These are phyloP conservation scores for Conticribra weissflogii DNA, from an alignment of 108 stramenopile species.

Conservation along the genomic window DNA sequence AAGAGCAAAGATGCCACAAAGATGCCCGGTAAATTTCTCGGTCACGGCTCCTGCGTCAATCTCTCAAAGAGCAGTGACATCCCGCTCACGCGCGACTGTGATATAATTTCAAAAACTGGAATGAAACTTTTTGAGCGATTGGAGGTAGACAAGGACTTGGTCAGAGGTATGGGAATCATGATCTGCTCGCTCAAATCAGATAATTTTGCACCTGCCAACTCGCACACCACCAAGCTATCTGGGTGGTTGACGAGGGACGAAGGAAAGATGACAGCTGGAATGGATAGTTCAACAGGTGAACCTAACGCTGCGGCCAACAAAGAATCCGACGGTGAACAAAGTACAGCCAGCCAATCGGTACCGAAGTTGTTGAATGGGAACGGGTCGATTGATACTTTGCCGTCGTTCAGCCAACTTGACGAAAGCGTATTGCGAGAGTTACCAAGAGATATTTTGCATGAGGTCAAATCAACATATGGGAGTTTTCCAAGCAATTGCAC, in stretches of 20 bases:
- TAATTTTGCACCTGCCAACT: constrained; percentile 9
- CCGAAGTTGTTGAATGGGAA: background rate
- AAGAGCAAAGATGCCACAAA: constrained; percentile 75
- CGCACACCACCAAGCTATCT: constrained; percentile 28
- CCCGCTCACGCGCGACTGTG: constrained; percentile 60
- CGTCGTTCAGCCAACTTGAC: constrained; percentile 50
- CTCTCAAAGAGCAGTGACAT: constrained; percentile 65
- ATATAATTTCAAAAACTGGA: constrained; percentile 51
- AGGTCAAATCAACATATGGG: constrained; percentile 25
- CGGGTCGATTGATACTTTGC: background rate
- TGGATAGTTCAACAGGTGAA: background rate
- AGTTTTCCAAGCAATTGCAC: background rate
- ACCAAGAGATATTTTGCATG: constrained; percentile 39
- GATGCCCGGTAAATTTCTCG: constrained; percentile 80
- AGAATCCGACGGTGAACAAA: too few species aligned
- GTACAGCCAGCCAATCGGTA: background rate
- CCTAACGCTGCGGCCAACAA: too few species aligned
- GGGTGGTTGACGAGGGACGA: constrained; percentile 32
- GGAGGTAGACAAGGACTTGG: constrained; percentile 59
- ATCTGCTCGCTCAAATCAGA: constrained; percentile 66
- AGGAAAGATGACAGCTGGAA: constrained; percentile 1
- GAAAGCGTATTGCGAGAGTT: constrained; percentile 43
- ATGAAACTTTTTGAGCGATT: constrained; percentile 67
- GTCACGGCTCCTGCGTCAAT: constrained; percentile 88
- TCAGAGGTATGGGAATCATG: constrained; percentile 88